Evolutionary conservation across 106 monocot genomes (phyloP).

Genomic region (Allium sativum): DNA sequence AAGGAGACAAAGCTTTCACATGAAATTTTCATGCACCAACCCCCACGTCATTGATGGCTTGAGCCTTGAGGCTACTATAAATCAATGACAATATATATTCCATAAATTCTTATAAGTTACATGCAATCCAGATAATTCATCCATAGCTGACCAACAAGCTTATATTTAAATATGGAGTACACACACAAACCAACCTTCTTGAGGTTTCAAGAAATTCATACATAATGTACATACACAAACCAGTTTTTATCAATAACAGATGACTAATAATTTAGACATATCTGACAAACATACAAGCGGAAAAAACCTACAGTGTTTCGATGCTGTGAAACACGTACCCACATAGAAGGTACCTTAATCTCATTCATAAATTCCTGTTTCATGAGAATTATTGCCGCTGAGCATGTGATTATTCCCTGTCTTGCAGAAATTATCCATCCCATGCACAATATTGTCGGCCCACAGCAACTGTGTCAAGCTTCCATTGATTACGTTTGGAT

Average conservation of each 20-base stretch:
- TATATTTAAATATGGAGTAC: background rate
- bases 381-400: background rate
- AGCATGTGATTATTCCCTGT: background rate
- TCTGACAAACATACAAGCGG: too few relatives aligned
- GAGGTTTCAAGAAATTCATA: too few relatives aligned
- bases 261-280: background rate
- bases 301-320: too few relatives aligned
- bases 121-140: too few relatives aligned
- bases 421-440: background rate
- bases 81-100: too few relatives aligned
- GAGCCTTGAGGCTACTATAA: background rate
- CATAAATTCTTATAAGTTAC: too few relatives aligned
- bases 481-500: background rate
- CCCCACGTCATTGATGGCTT: too few relatives aligned
- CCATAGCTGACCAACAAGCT: background rate
- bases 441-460: background rate
- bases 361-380: background rate
- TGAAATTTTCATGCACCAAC: background rate
- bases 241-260: background rate
- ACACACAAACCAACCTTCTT: background rate
- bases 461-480: conserved; percentile 7
- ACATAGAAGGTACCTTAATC: too few relatives aligned
- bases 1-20: background rate
- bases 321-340: too few relatives aligned
- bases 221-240: background rate